Conservation (phyloP, 345 rosid species). For the Passiflora organensis region DNA sequence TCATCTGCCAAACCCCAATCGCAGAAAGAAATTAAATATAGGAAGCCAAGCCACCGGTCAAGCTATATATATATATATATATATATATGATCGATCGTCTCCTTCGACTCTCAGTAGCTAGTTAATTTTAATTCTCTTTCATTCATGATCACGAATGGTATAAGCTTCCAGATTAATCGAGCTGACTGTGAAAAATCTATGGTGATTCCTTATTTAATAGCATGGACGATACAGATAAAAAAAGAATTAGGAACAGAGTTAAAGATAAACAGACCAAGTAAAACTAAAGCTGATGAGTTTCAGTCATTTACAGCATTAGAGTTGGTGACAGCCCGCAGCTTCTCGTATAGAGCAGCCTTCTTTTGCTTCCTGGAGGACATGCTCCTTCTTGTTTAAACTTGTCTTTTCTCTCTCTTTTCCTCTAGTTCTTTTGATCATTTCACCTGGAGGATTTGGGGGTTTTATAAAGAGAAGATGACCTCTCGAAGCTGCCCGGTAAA, state of each 20-base stretch:
- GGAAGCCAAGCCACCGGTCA: neutral
- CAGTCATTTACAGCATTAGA: conserved; percentile 39
- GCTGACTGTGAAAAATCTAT: too few relatives aligned
- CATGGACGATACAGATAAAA: neutral
- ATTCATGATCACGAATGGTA: neutral
- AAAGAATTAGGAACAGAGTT: neutral
- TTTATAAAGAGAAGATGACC: conserved; percentile 20
- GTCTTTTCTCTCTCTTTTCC: neutral
- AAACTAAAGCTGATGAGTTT: neutral
- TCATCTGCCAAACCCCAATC: conserved; percentile 33
- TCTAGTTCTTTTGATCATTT: conserved; percentile 4
- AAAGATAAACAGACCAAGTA: neutral
- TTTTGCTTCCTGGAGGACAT: conserved; percentile 38
- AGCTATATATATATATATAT: too few relatives aligned
- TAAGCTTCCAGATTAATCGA: too few relatives aligned
- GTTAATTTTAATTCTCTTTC: too few relatives aligned
- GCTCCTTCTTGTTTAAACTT: conserved; percentile 11
- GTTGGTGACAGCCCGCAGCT: conserved; percentile 39
- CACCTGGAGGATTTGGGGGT: conserved; percentile 4
- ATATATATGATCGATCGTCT: too few relatives aligned
- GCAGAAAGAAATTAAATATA: too few relatives aligned
- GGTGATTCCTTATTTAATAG: too few relatives aligned
- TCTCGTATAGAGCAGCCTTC: conserved; percentile 30
- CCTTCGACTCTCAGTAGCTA: too few relatives aligned
- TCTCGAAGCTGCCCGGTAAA: neutral